phyloP scores from a whole-genome alignment of 129 eudicot genomes.

The Solidago caesia region DNA sequence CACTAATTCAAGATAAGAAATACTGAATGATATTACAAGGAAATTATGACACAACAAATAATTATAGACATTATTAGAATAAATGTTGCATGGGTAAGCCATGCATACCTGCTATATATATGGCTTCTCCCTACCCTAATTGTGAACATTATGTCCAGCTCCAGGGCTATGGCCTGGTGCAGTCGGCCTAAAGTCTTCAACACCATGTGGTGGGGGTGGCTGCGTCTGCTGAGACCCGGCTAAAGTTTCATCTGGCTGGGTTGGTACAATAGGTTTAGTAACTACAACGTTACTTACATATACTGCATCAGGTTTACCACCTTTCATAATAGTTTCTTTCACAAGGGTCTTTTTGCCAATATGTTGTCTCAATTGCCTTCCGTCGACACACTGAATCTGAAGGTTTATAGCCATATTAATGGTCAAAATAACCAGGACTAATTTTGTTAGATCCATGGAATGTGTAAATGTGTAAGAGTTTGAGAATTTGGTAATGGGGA shows the following conservation, averaged over 20 bases:
- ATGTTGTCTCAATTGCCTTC: constrained; percentile 46
- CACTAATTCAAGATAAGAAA: constrained; percentile 13
- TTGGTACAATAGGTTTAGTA: constrained; percentile 31
- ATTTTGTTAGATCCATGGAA: constrained; percentile 44
- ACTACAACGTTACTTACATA: constrained; percentile 32
- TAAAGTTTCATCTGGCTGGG: constrained; percentile 29
- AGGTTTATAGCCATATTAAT: constrained; percentile 35
- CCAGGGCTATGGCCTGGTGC: constrained; percentile 83
- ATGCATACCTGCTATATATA: constrained; percentile 13
- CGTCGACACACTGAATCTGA: constrained; percentile 41
- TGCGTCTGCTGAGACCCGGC: constrained; percentile 25
- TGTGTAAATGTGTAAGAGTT: constrained; percentile 16
- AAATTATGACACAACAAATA: background rate
- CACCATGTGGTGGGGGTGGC: constrained; percentile 44
- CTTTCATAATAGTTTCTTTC: constrained; percentile 11
- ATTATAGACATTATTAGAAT: constrained; percentile 3
- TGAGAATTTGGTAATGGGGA: constrained; percentile 7
- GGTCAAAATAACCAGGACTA: constrained; percentile 31
- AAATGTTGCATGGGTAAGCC: constrained; percentile 30
- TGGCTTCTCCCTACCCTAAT: constrained; percentile 27
- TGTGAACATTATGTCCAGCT: constrained; percentile 56
- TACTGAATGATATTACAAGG: constrained; percentile 10
- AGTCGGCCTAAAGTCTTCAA: constrained; percentile 59
- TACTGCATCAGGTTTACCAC: constrained; percentile 7
- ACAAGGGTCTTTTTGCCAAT: background rate